phyloP scores from a whole-genome alignment of 306 rosid genomes.

The Hylodesmum podocarpum region DNA sequence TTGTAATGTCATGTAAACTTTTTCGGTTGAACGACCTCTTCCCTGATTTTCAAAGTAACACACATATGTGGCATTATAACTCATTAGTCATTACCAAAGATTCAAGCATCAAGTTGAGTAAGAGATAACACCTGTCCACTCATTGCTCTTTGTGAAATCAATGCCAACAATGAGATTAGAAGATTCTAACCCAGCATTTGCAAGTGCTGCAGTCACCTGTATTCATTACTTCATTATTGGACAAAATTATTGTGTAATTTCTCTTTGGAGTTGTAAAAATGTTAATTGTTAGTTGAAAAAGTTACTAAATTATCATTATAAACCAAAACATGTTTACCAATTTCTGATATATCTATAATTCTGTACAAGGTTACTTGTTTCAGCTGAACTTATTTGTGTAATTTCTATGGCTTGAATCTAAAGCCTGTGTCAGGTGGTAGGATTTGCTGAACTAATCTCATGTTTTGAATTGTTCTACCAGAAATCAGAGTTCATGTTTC shows the following conservation, averaged over 20 bases:
- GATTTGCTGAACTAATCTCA: background rate
- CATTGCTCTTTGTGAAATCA: conserved; percentile 94
- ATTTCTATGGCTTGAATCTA: conserved; percentile 2
- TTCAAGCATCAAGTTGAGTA: conserved; percentile 27
- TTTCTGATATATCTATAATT: background rate
- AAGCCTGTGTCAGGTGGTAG: background rate
- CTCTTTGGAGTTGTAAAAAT: background rate
- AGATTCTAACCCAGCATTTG: conserved; percentile 83
- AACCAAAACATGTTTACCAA: background rate
- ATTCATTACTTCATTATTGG: conserved; percentile 31
- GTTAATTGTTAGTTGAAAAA: background rate
- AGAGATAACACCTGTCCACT: conserved; percentile 74
- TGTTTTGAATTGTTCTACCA: no score
- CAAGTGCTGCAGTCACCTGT: conserved; percentile 78
- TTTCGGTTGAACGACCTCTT: conserved; percentile 73
- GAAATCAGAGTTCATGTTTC: no score
- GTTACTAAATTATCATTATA: background rate
- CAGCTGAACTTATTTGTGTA: background rate
- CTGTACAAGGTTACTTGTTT: background rate
- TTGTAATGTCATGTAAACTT: conserved; percentile 73
- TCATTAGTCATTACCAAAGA: background rate
- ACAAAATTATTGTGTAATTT: conserved; percentile 10
- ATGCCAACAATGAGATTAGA: conserved; percentile 87
- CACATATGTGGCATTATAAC: conserved; percentile 22
- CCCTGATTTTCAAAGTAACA: conserved; percentile 47